Base-by-base conservation (phyloP, 2,329 filamentous ascomycete genomes). In the Hymenotorrendiella dingleyae region DNA sequence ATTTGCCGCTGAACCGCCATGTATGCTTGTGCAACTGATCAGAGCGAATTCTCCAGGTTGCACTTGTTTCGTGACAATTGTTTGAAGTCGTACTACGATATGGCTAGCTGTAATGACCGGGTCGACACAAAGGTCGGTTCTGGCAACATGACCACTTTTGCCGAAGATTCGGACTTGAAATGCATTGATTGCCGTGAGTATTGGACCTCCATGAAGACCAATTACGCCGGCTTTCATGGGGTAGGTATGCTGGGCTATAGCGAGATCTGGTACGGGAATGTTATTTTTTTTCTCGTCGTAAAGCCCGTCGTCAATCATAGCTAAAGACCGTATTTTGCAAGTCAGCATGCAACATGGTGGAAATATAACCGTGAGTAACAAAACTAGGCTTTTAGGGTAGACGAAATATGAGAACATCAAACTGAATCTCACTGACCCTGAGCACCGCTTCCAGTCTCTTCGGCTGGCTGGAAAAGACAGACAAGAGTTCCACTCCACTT, bases 381-480 rank as follows among this genome's bases (percentile, higher is more conserved):
- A n/a, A n/a, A n/a, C n/a, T n/a, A n/a, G n/a, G n/a, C n/a, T n/a
- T n/a, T n/a, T n/a, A n/a, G n/a, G n/a, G n/a, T n/a, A n/a, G n/a
- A n/a, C n/a, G n/a, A n/a, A n/a, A n/a, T n/a, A n/a, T n/a, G n/a
- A n/a, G n/a, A n/a, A n/a, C n/a, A n/a, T n/a, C n/a, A n/a, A n/a
- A n/a, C n/a, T n/a, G n/a, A n/a, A n/a, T n/a, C n/a, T n/a, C n/a
- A n/a, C n/a, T n/a, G n/a, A n/a, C n/a, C n/a, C 59, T 72, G 72
- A 0, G 83, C 82, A 0, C 83, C 83, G 0, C 67, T 70, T 0
- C 73, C 78, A 2, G 72, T 68, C 56, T 86, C 82, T 57, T 85
- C 82, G 2, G 75, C 73, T 0, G 82, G 82, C 52, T 86, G 82
- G 58, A 86, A 86, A 4, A 78, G 61, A 10, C 82, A 58, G 4